Percentiles rank a stretch among this genome's conserved stretches.
Evolutionary conservation across 768 basidiomycete genomes (phyloP).

Genomic region (Candolleomyces aberdarensis): DNA sequence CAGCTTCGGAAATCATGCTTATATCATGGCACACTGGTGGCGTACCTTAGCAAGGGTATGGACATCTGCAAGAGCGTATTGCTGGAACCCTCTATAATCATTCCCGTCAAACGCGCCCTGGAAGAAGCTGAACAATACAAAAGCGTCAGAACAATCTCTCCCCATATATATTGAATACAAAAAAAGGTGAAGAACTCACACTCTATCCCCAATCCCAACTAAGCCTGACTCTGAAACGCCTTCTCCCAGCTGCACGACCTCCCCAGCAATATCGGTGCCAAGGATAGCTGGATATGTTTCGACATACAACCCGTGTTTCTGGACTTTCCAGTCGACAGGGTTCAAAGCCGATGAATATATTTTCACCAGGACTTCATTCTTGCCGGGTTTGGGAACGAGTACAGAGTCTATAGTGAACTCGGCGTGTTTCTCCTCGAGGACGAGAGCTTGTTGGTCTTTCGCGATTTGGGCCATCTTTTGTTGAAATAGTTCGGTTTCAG

Average conservation of each 20-base stretch:
- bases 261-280: constrained; percentile 43
- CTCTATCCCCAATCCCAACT: constrained; percentile 48
- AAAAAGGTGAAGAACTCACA: constrained; percentile 30
- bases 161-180: neutral
- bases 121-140: constrained; percentile 31
- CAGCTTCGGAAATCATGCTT: no score
- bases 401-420: constrained; percentile 34
- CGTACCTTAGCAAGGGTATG: constrained; percentile 34
- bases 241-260: constrained; percentile 35
- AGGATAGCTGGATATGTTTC: constrained; percentile 43
- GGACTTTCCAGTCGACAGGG: constrained; percentile 53
- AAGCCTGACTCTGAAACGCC: constrained; percentile 34
- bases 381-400: constrained; percentile 8
- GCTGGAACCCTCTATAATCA: constrained; percentile 37
- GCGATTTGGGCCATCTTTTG: no score
- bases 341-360: constrained; percentile 40
- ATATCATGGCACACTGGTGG: no score
- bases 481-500: no score
- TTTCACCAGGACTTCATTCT: constrained; percentile 35
- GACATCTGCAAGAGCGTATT: constrained; percentile 34
- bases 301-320: constrained; percentile 34
- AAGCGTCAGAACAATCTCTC: constrained; percentile 8
- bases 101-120: constrained; percentile 33
- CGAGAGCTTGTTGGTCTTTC: constrained; percentile 13
- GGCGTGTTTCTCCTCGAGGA: constrained; percentile 25